Evolutionary conservation across 352 stramenopile genomes (phyloP), one percentile per base, ranked within the genome.

Genomic region (Globisporangium emineosum): DNA sequence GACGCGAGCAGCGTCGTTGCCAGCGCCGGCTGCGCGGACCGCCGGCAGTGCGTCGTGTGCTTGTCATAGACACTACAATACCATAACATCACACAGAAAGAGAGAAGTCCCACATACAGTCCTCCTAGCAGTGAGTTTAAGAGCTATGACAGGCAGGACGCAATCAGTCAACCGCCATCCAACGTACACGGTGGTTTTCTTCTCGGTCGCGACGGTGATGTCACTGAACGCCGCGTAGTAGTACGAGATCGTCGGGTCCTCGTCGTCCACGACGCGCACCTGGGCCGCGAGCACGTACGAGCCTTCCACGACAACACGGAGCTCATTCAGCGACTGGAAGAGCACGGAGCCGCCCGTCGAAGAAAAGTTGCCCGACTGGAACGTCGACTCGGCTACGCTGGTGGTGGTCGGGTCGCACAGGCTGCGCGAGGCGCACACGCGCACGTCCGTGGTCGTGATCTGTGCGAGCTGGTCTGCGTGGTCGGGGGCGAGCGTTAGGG

Each of bases 151-250:
- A 45, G 37, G n/a, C 12, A 45, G n/a, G 15, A n/a, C 8, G 1
- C 33, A 45, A 17, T 52, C 9, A 30, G 45, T 30, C 9, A 15
- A 25, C n/a, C n/a, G n/a, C 1, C 5, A 29, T 13, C n/a, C 21
- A 3, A 65, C 64, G 64, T 58, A 69, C 64, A 55, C 33, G 21
- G 25, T 45, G 10, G 12, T 2, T 23, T 62, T 64, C 21, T 59
- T 57, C 17, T 35, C 19, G 23, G 15, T 62, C 25, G 32, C 65
- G 40, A 86, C 67, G 21, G 73, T 66, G 15, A 89, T 66, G 57
- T 81, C 74, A 49, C 62, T 64, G 45, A 80, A 85, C 10, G 72
- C 60, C 29, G 83, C 69, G 62, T 79, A 89, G 61, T 84, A 79
- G 54, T 87, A 90, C 56, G 73, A 56, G 47, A 82, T 33, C 5